Evolutionary conservation across 176 grass and related monocot genomes (phyloP).

Genomic region (Carex cristatella): DNA sequence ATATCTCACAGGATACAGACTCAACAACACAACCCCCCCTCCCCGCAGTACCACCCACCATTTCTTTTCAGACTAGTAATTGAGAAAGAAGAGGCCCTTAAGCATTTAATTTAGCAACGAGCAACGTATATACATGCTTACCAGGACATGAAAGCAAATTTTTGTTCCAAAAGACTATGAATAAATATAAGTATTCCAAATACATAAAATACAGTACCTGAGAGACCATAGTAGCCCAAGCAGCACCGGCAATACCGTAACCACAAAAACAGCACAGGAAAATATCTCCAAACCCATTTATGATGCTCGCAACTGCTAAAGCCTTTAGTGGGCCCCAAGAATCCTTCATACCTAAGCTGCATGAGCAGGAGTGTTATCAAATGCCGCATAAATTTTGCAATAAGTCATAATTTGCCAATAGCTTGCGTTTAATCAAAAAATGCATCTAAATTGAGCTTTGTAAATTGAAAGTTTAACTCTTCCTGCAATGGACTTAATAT

Average conservation of each 20-base stretch:
- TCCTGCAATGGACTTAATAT: background rate
- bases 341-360: conserved; percentile 99
- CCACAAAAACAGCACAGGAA: conserved; percentile 73
- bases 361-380: background rate
- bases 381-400: background rate
- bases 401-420: background rate
- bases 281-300: conserved; percentile 79
- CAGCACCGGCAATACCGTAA: conserved; percentile 93
- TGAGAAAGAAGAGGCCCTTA: background rate
- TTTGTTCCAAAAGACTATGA: background rate
- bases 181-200: background rate
- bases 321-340: conserved; percentile 96
- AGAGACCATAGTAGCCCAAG: conserved; percentile 98
- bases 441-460: background rate
- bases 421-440: background rate
- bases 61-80: background rate
- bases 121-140: background rate
- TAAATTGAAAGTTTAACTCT: background rate
- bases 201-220: conserved; percentile 48
- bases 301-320: conserved; percentile 64
- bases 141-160: background rate
- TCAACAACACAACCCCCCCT: too few species aligned
- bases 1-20: too few species aligned
- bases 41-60: background rate
- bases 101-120: background rate